Conservation (phyloP, 371 early-diverging fungal species). For the Mucor saturninus region DNA sequence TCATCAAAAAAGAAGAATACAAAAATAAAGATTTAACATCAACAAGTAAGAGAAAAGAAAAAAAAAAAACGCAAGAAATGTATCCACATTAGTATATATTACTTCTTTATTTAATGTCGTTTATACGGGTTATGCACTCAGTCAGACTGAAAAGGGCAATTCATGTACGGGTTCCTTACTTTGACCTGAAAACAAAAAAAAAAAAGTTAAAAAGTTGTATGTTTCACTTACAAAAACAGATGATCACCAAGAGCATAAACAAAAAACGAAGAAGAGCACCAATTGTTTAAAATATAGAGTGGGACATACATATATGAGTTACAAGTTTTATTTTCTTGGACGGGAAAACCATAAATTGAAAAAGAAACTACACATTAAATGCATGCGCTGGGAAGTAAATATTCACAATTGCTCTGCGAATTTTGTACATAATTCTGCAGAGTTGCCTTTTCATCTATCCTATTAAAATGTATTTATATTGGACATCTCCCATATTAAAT, state of each 20-base stretch:
- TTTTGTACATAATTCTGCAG: slow-evolving; percentile 1
- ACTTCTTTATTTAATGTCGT: slow-evolving; percentile 3
- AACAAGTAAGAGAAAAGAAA: neutral
- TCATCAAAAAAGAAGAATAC: neutral
- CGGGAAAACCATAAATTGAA: neutral
- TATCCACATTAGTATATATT: slow-evolving; percentile 1
- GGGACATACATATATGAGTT: neutral
- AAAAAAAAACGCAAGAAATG: neutral
- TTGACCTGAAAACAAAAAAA: neutral
- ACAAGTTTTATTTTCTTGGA: neutral
- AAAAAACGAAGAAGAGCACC: too few species aligned
- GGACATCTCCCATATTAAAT: too few species aligned
- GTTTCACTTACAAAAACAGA: too few species aligned
- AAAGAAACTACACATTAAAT: slow-evolving; percentile 3
- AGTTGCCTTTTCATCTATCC: neutral
- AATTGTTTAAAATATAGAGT: too few species aligned
- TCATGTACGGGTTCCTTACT: neutral
- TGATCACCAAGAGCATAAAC: too few species aligned
- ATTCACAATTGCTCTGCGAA: slow-evolving; percentile 4
- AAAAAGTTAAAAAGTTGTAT: too few species aligned
- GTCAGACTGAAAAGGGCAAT: neutral
- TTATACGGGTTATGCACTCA: slow-evolving; percentile 1
- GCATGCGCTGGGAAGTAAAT: neutral
- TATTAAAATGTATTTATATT: neutral
- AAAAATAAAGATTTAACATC: neutral